Percentiles rank a stretch among this genome's conserved stretches.
phyloP scores from a whole-genome alignment of 495 filamentous ascomycete species.

The Hamigera avellanea region DNA sequence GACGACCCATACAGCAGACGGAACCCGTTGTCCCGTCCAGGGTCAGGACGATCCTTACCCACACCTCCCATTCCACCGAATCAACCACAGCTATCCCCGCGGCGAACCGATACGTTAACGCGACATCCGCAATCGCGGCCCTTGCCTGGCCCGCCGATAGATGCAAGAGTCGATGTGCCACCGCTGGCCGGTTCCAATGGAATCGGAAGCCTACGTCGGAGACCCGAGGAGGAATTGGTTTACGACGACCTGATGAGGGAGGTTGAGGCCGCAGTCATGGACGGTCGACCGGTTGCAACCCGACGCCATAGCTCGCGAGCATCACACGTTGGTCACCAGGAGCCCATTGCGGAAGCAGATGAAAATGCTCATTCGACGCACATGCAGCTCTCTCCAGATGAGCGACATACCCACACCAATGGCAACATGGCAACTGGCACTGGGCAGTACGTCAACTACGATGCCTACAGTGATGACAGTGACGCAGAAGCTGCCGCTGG shows the following conservation, averaged over 20 bases:
- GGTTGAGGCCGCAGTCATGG: constrained; percentile 34
- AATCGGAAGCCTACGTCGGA: constrained; percentile 3
- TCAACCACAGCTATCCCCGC: constrained; percentile 34
- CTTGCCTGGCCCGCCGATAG: constrained; percentile 45
- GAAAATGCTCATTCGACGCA: constrained; percentile 5
- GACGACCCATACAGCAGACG: constrained; percentile 18
- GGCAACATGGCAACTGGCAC: constrained; percentile 33
- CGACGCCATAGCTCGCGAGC: constrained; percentile 15
- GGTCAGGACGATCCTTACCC: constrained; percentile 27
- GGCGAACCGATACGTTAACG: constrained; percentile 40
- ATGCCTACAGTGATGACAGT: constrained; percentile 59
- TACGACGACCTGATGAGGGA: constrained; percentile 38
- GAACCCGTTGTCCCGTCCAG: no score
- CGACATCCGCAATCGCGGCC: constrained; percentile 50
- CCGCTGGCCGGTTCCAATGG: constrained; percentile 13
- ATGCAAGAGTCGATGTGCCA: constrained; percentile 21
- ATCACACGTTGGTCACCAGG: constrained; percentile 12
- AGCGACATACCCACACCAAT: constrained; percentile 38
- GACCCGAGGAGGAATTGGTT: constrained; percentile 8
- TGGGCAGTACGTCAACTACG: constrained; percentile 38
- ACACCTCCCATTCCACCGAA: constrained; percentile 30
- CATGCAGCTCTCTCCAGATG: constrained; percentile 22
- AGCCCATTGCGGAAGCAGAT: constrained; percentile 10
- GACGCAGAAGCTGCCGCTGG: constrained; percentile 87
- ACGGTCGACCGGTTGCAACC: constrained; percentile 15